These are phyloP conservation scores for Spathaspora sp. DNA, from an alignment of 1,139 yeast genomes.

Conservation along the genomic window DNA sequence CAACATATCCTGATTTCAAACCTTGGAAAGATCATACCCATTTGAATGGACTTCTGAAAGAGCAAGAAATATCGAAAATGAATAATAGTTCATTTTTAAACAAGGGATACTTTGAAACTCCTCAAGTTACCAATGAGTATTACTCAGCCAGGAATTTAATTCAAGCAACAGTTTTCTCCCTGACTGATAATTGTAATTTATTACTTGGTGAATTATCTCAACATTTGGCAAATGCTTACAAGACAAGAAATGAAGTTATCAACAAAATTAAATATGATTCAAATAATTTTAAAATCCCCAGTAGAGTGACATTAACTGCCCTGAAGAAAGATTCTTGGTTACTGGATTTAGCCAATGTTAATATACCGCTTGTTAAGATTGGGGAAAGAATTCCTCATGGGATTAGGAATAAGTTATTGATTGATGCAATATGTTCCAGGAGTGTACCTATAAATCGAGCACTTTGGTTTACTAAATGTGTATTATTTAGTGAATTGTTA, in stretches of 20 bases:
- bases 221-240: conserved; percentile 62
- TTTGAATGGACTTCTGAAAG: conserved; percentile 35
- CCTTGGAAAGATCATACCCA: conserved; percentile 72
- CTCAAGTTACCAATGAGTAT: conserved; percentile 56
- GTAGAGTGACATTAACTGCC: conserved; percentile 85
- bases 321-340: conserved; percentile 85
- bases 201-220: conserved; percentile 45
- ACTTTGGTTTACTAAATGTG: conserved; percentile 86
- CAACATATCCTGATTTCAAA: conserved; percentile 69
- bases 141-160: conserved; percentile 53
- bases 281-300: conserved; percentile 69
- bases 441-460: conserved; percentile 76
- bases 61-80: conserved; percentile 26
- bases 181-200: conserved; percentile 38
- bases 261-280: conserved; percentile 59
- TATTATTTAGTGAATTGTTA: conserved; percentile 77
- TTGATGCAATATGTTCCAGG: conserved; percentile 70
- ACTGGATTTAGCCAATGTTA: conserved; percentile 67
- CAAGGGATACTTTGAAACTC: conserved; percentile 52
- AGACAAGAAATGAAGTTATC: conserved; percentile 58
- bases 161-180: conserved; percentile 41
- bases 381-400: conserved; percentile 92
- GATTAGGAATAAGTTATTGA: conserved; percentile 64
- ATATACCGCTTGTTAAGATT: conserved; percentile 62
- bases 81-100: conserved; percentile 35